Base-by-base conservation (phyloP, 202 grass and related monocot genomes). In the Zizania palustris region DNA sequence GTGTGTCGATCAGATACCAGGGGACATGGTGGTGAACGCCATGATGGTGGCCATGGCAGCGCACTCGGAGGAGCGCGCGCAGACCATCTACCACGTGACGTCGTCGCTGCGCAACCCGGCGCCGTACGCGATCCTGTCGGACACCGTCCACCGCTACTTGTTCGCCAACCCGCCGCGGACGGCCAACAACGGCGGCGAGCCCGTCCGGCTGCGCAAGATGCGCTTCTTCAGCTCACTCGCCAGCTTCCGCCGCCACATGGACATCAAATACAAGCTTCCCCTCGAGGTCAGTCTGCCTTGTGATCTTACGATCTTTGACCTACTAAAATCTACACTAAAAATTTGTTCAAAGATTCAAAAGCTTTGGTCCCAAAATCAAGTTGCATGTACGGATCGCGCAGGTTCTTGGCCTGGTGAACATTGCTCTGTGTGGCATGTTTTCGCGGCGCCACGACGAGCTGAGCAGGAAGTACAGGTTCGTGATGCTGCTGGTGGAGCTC, bases 1-100 rank as follows among this genome's bases (percentile, higher is more conserved):
- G 42, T 35, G 6, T 28, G 4, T 20, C 16, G 63, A 28, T 28
- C 62, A 85, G 83, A 66, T 89, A 20, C 87, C 87, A 0, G 87
- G 61, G 37, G 87, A 89, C 79, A 89, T 89, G 79, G 87, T 89
- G 16, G 87, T 89, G 63, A 89, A 83, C 53, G 83, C 79, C 38
- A 85, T 72, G 46, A 69, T 89, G 74, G 83, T 67, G 66, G 79
- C 83, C 9, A 85, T 89, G 55, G 87, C 69, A 0, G 76, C 76
- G 18, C 83, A 85, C 66, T 84, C 78, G 4, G 65, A 67, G 48
- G 65, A 71, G 10, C 75, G 40, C 14, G 75, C 57, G 43, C 80
- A 83, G 46, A 59, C 55, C n/a, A 74, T 90, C 57, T 90, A 83
- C 64, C 88, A 90, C 37, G 18, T 90, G 43, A 57, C 88, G 7